Evolutionary conservation across 179 eudicot genomes (phyloP), one percentile per base, ranked within the genome.

Genomic region (Carnegiea gigantea): DNA sequence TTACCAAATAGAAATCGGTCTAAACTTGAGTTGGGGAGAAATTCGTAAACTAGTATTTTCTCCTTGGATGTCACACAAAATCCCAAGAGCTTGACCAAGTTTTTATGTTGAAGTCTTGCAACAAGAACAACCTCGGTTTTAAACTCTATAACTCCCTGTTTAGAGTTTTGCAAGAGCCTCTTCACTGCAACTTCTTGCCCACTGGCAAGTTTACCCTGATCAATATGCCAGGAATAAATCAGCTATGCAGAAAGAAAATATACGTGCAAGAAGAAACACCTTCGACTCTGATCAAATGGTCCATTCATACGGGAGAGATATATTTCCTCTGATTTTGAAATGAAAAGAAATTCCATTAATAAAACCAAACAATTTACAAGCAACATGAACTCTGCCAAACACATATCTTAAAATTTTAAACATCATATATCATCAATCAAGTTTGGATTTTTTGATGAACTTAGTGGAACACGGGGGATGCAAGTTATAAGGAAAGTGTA

Each of bases 101-200:
- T 70, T 36, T 33, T 81, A 38, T 75, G 83, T 30, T 81, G 83
- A 21, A 75, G 79, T 38, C 51, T 81, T 13, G 83, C 83, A 30
- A 65, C 57, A 14, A 81, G 67, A 1, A 46, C 54, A 5, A 81
- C 75, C 48, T 81, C 79, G 18, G 68, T 81, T 70, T 76, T 81
- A 26, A 81, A 81, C 54, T 75, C 79, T 14, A 1, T 26, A 14
- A 67, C 21, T 64, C 83, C 83, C 18, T 81, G 83, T 33, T 60
- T 21, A 1, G 76, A 81, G 24, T 21, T 76, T n/a, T 70, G 77
- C 23, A 78, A 75, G 13, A 75, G 67, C 24, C 83, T 81, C 33
- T 81, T 81, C 2, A 81, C 78, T 2, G 79, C 82, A 54, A 72
- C 21, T 73, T 80, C 68, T 33, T 38, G 75, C 15, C 77, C 71